Percentiles rank a stretch among this genome's conserved stretches.
These are phyloP conservation scores for Microthlaspi erraticum DNA, from an alignment of 345 rosid species.

Conservation along the genomic window DNA sequence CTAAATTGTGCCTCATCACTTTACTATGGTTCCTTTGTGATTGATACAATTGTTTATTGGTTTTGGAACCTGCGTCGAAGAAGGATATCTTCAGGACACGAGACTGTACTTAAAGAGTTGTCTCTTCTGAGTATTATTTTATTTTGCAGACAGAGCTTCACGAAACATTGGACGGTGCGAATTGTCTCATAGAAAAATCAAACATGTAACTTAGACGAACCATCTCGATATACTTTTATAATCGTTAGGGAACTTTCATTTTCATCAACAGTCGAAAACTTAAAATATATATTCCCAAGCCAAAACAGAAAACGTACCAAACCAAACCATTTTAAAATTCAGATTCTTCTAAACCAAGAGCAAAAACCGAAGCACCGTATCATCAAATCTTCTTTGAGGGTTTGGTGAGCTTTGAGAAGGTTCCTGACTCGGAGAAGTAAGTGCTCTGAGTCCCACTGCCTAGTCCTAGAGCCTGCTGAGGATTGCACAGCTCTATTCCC, in stretches of 20 bases:
- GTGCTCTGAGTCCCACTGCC: slow-evolving; percentile 95
- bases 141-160: neutral
- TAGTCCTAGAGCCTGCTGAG: slow-evolving; percentile 80
- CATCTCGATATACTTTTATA: slow-evolving; percentile 13
- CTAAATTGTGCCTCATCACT: neutral
- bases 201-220: neutral
- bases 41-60: neutral
- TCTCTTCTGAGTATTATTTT: slow-evolving; percentile 3
- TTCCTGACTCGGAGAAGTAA: slow-evolving; percentile 89
- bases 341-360: neutral
- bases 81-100: slow-evolving; percentile 10
- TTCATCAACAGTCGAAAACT: neutral
- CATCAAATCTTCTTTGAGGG: slow-evolving; percentile 66
- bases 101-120: neutral
- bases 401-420: slow-evolving; percentile 92
- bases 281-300: neutral
- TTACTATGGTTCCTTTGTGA: neutral
- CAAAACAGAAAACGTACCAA: slow-evolving; percentile 1
- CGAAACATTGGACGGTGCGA: slow-evolving; percentile 42
- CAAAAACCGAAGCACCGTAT: neutral
- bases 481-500: slow-evolving; percentile 93
- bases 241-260: neutral
- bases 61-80: neutral
- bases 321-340: neutral
- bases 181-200: neutral